Evolutionary conservation across 768 basidiomycete genomes (phyloP).

Genomic region (Agrocybe praecox): DNA sequence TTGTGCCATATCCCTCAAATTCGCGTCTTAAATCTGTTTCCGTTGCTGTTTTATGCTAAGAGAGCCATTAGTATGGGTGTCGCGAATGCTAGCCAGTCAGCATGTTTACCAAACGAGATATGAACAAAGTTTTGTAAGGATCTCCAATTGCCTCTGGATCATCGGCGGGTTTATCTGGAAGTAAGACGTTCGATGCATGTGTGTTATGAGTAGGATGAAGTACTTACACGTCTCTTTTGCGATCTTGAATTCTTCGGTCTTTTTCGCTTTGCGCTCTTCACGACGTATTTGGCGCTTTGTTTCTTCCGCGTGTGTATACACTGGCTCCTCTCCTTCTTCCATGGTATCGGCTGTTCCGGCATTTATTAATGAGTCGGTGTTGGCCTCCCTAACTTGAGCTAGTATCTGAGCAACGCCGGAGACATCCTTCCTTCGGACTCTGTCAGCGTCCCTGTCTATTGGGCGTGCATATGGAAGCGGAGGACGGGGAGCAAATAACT

Average conservation of each 20-base stretch:
- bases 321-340: slow-evolving; percentile 85
- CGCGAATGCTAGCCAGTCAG: not conserved
- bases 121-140: slow-evolving; percentile 98
- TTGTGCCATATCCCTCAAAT: slow-evolving; percentile 93
- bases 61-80: slow-evolving; percentile 4
- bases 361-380: slow-evolving; percentile 65
- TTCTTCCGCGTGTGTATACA: slow-evolving; percentile 83
- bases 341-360: slow-evolving; percentile 64
- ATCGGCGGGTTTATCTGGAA: slow-evolving; percentile 87
- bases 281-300: slow-evolving; percentile 75
- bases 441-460: slow-evolving; percentile 80
- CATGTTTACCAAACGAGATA: slow-evolving; percentile 76
- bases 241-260: slow-evolving; percentile 71
- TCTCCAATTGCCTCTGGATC: slow-evolving; percentile 92
- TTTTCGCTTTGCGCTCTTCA: slow-evolving; percentile 79
- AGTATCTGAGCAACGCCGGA: slow-evolving; percentile 79
- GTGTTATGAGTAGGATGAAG: not conserved
- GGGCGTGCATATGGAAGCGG: slow-evolving; percentile 87
- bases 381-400: slow-evolving; percentile 72
- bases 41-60: slow-evolving; percentile 87
- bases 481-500: slow-evolving; percentile 94
- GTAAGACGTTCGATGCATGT: slow-evolving; percentile 10
- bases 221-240: slow-evolving; percentile 86
- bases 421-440: slow-evolving; percentile 69
- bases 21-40: slow-evolving; percentile 93